Evolutionary conservation across 192 early-diverging fungal species (phyloP).

Genomic region (Allomyces arbusculus): DNA sequence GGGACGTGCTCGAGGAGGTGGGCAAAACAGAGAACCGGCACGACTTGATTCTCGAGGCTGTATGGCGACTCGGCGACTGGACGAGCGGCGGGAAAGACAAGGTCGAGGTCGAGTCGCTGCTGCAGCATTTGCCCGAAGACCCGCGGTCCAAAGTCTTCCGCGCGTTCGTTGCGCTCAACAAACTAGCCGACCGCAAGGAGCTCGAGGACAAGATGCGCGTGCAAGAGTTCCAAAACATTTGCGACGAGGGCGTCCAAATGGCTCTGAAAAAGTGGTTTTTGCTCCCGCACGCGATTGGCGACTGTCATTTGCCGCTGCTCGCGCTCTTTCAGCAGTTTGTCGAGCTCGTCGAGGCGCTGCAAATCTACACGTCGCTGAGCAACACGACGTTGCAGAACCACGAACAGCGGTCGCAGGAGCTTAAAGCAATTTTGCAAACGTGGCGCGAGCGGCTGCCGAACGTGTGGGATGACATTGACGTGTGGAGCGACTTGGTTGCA

Average conservation of each 20-base stretch:
- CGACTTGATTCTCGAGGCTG: conserved; percentile 73
- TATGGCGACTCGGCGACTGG: conserved; percentile 94
- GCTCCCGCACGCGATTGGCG: conserved; percentile 64
- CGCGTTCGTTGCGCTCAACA: conserved; percentile 59
- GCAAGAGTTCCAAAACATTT: conserved; percentile 51
- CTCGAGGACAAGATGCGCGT: conserved; percentile 23
- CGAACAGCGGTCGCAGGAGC: conserved; percentile 63
- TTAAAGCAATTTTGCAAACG: conserved; percentile 73
- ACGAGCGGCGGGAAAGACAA: conserved; percentile 34
- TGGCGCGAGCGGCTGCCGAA: conserved; percentile 97
- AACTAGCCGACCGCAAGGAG: conserved; percentile 29
- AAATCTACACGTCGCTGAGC: conserved; percentile 65
- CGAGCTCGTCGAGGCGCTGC: conserved; percentile 78
- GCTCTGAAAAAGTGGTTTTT: conserved; percentile 73
- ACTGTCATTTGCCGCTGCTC: conserved; percentile 67
- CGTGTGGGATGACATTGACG: conserved; percentile 86
- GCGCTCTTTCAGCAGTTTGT: conserved; percentile 93
- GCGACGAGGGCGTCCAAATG: conserved; percentile 67
- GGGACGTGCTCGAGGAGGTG: conserved; percentile 89
- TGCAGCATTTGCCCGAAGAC: conserved; percentile 40
- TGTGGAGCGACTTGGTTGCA: conserved; percentile 94
- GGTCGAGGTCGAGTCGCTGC: conserved; percentile 42
- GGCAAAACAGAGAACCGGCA: conserved; percentile 72
- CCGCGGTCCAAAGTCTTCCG: conserved; percentile 72
- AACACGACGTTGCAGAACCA: conserved; percentile 63